Evolutionary conservation across 495 filamentous ascomycete species (phyloP), one percentile per base, ranked within the genome.

Genomic region (Penicillium paradoxum): DNA sequence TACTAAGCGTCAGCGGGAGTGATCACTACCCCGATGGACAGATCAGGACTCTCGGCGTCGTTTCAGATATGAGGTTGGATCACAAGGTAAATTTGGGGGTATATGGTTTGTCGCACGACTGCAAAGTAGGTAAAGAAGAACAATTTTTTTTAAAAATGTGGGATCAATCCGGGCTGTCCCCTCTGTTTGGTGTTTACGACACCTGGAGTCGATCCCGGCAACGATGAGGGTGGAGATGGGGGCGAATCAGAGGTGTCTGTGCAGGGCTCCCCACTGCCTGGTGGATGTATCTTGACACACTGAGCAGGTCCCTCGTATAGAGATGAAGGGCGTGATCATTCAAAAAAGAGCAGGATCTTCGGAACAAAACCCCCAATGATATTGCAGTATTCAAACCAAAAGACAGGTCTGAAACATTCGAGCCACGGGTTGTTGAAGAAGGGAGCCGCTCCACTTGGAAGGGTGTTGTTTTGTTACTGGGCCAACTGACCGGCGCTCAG

Each of bases 401-500:
- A 8, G 2, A 8, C 9, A 27, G 11, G 25, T 4, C 45, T 36
- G 54, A 58, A 56, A 56, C 40, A 17, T 24, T 22, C 19, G 54
- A 63, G 52, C 60, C 60, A 45, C 54, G 60, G 57, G 8, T 47
- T 42, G 21, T 7, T 36, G 30, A 13, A 25, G 45, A 44, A 22
- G 33, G n/a, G 29, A 30, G 10, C n/a, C 13, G 22, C 25, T 34
- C 46, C 44, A 59, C 39, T 42, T 15, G 4, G 2, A 32, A 11
- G 10, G 2, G 37, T 53, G 53, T 17, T 6, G 17, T 37, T 33
- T 22, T 42, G 53, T 73, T 68, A 63, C 68, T 71, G 62, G 70
- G 70, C 70, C 70, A 73, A 73, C 69, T 44, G 32, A 71, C 67
- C 37, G 25, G 18, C 1, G 5, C 44, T 36, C 43, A 54, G 51